Base-by-base conservation (phyloP, 2,329 filamentous ascomycete species). In the Orbilia javanica region DNA sequence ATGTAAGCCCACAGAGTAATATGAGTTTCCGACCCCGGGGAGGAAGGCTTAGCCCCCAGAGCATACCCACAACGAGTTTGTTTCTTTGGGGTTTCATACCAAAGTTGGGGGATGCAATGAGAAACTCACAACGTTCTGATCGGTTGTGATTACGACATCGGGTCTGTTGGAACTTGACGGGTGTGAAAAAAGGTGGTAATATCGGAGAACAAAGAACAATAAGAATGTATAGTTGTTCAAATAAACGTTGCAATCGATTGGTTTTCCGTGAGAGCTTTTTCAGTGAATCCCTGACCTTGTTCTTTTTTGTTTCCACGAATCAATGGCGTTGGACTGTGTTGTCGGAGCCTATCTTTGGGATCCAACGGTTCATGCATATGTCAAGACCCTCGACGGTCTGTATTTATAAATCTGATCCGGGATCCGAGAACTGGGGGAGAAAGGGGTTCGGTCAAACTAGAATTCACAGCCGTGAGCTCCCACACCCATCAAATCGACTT, bases 241-340 rank as follows among this genome's bases (percentile, higher is more conserved):
- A 44, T 18, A 44, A 44, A 44, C 4, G n/a, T n/a, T n/a, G n/a
- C n/a, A n/a, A n/a, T n/a, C n/a, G n/a, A n/a, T 4, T 44, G n/a
- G 20, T 44, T 15, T 15, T 15, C 11, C 11, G 13, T 39, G 36
- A 39, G 36, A 39, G 36, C 5, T 15, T 39, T 39, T 1, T 39
- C 11, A 39, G n/a, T n/a, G n/a, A 39, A 15, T 13, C 36, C n/a
- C 1, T 18, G 18, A 15, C 39, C 4, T 44, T 44, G 42, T n/a
- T n/a, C n/a, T n/a, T n/a, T n/a, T n/a, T n/a, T n/a, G n/a, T 44
- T 44, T 44, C 42, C 42, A 44, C 42, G 42, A 44, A 44, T 44
- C n/a, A 44, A 44, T 4, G 42, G 42, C 4, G n/a, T 44, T 1
- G 2, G 7, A 44, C n/a, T 4, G n/a, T n/a, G 6, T 4, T 44